phyloP scores from a whole-genome alignment of 2,329 filamentous ascomycete species.

The Albophoma yamanashiensis region DNA sequence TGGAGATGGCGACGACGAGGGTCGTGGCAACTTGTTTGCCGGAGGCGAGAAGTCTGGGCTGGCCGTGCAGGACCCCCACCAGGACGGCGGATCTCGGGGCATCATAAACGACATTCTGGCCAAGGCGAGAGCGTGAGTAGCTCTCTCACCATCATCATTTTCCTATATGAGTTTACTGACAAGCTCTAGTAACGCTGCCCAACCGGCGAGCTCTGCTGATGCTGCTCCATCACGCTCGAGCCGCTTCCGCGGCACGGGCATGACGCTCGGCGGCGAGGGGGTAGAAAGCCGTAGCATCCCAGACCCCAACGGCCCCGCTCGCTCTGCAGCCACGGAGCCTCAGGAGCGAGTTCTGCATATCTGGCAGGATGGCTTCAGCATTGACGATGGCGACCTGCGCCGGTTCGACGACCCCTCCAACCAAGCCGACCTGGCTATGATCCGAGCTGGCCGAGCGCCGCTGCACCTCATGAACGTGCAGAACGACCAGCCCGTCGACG shows the following conservation, averaged over 20 bases:
- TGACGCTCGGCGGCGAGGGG: constrained; percentile 71
- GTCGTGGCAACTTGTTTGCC: constrained; percentile 61
- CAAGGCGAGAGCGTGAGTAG: constrained; percentile 48
- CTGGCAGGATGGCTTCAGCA: constrained; percentile 77
- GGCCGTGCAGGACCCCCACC: constrained; percentile 52
- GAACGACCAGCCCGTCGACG: constrained; percentile 65
- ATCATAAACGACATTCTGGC: constrained; percentile 54
- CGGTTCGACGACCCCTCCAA: constrained; percentile 73
- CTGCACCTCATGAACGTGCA: constrained; percentile 69
- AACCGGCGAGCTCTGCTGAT: constrained; percentile 38
- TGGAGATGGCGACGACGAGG: constrained; percentile 45
- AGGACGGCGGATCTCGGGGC: constrained; percentile 37
- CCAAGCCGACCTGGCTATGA: constrained; percentile 60
- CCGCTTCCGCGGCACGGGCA: constrained; percentile 59
- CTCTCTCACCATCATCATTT: constrained; percentile 1
- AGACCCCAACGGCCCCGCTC: constrained; percentile 36
- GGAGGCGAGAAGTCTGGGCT: constrained; percentile 76
- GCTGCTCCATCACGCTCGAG: constrained; percentile 38
- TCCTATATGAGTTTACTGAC: constrained; percentile 3
- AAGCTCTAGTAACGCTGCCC: constrained; percentile 45
- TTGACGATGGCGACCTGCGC: constrained; percentile 69
- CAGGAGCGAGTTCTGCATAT: constrained; percentile 65
- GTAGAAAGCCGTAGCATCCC: constrained; percentile 58
- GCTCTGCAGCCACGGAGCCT: constrained; percentile 26
- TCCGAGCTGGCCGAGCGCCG: constrained; percentile 65